A percentile compares a stretch with the other conserved stretches of the same genome.
Evolutionary conservation across 805 yeast genomes (phyloP).

Genomic region (Candida arabinofermentans): DNA sequence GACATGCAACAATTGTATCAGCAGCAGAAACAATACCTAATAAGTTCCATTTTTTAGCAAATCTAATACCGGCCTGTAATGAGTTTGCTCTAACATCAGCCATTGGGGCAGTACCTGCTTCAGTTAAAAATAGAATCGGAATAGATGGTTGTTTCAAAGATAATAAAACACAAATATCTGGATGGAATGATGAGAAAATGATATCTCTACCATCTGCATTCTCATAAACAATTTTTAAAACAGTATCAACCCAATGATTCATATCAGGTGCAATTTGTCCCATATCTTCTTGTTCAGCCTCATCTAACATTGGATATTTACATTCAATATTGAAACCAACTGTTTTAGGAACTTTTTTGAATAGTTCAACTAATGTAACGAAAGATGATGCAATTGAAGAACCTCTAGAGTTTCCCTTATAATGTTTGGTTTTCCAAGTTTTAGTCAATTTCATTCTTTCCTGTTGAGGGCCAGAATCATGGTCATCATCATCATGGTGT

Average conservation of each 20-base stretch:
- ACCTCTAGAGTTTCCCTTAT: conserved; percentile 92
- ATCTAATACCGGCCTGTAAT: conserved; percentile 85
- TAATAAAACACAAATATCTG: conserved; percentile 81
- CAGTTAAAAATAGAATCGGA: conserved; percentile 87
- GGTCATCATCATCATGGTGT: conserved; percentile 6
- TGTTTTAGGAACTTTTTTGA: conserved; percentile 70
- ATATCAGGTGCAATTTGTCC: conserved; percentile 80
- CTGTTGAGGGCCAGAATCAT: conserved; percentile 37
- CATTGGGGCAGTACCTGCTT: conserved; percentile 80
- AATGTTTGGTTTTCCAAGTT: conserved; percentile 81
- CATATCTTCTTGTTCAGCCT: conserved; percentile 83
- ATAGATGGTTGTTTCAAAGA: conserved; percentile 91
- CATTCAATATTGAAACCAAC: conserved; percentile 95
- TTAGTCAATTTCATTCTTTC: conserved; percentile 82
- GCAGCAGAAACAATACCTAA: conserved; percentile 92
- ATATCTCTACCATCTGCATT: conserved; percentile 77
- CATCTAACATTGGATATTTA: conserved; percentile 93
- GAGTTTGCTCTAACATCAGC: conserved; percentile 87
- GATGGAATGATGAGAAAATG: conserved; percentile 90
- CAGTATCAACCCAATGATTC: conserved; percentile 86
- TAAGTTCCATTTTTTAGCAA: conserved; percentile 86
- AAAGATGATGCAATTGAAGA: conserved; percentile 86
- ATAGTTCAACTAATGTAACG: conserved; percentile 82
- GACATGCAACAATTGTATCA: conserved; percentile 80
- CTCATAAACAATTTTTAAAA: conserved; percentile 74